A percentile compares a stretch with the other conserved stretches of the same genome.
phyloP scores from a whole-genome alignment of 306 rosid genomes.

The cucumber (Cucumis sativus) region Cucumber_9930_V3 NC_026661.2:2641501-2642000 shows the following conservation, averaged over 20 bases:
- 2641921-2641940: constrained; percentile 6
- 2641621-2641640: not conserved
- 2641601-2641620: not conserved
- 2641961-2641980: constrained; percentile 50
- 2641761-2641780: constrained; percentile 46
- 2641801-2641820: constrained; percentile 45
- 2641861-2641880: not conserved
- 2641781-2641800: constrained; percentile 41
- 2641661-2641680: constrained; percentile 1
- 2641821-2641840: constrained; percentile 6
- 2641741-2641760: constrained; percentile 24
- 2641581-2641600: not conserved
- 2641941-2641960: constrained; percentile 26
- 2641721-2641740: constrained; percentile 67
- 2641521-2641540: not conserved
- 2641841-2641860: not conserved
- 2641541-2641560: not conserved
- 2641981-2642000: constrained; percentile 29
- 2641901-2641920: constrained; percentile 27
- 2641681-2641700: not conserved
- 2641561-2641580: not conserved
- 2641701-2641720: not conserved
- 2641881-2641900: constrained; percentile 16
- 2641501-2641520: no score
- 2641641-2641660: not conserved